Evolutionary conservation across 106 monocot species (phyloP).

Genomic region (Cymbidium sinense): DNA sequence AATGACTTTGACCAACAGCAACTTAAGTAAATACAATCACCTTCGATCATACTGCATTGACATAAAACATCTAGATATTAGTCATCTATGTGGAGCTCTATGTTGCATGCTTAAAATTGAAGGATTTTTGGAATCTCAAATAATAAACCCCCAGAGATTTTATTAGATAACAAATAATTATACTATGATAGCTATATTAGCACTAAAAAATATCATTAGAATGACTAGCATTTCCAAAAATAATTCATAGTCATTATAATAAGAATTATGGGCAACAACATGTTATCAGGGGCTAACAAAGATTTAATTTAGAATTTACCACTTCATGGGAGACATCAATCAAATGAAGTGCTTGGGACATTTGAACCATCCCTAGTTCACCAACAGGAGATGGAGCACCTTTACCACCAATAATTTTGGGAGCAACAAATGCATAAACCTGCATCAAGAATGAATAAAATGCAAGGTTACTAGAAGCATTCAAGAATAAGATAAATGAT

Average conservation of each 20-base stretch:
- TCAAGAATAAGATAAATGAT: not conserved
- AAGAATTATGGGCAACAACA: not conserved
- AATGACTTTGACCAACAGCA: not conserved
- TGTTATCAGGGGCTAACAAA: not conserved
- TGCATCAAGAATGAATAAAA: slow-evolving; percentile 18
- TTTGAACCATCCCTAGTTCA: slow-evolving; percentile 90
- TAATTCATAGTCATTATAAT: not conserved
- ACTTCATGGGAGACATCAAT: slow-evolving; percentile 74
- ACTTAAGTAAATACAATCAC: not conserved
- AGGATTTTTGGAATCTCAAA: not conserved
- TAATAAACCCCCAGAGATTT: not conserved
- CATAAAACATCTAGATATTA: not conserved
- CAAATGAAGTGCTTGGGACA: slow-evolving; percentile 86
- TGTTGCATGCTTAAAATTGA: not conserved
- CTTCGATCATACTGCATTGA: not conserved
- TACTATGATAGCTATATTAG: not conserved
- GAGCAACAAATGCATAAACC: slow-evolving; percentile 94
- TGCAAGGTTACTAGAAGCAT: not conserved
- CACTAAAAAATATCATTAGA: not conserved
- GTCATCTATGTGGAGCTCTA: not conserved
- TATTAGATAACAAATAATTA: not conserved
- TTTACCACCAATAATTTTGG: slow-evolving; percentile 91
- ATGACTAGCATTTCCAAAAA: not conserved
- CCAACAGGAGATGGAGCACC: slow-evolving; percentile 95
- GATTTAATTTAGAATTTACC: slow-evolving; percentile 21